phyloP scores from a whole-genome alignment of 768 basidiomycete species.

The Serendipita indica region DNA sequence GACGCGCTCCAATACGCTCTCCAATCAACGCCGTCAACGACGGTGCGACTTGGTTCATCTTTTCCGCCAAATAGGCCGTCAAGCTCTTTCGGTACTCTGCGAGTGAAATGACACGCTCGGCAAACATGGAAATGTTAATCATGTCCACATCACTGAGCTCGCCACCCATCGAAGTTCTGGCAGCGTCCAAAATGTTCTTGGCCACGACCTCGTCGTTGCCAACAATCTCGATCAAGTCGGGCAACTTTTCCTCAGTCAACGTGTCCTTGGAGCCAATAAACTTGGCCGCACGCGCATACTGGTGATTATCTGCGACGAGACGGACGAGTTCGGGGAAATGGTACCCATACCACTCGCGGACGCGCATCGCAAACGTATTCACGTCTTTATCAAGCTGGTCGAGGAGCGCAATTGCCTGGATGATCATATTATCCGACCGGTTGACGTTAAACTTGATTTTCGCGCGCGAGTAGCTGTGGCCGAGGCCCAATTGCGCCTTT shows the following conservation, averaged over 20 bases:
- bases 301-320: conserved; percentile 86
- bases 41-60: conserved; percentile 96
- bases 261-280: conserved; percentile 84
- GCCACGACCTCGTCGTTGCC: conserved; percentile 76
- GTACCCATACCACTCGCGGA: conserved; percentile 98
- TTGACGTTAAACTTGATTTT: conserved; percentile 98
- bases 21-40: conserved; percentile 82
- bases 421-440: conserved; percentile 97
- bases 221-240: conserved; percentile 61
- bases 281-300: conserved; percentile 73
- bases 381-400: conserved; percentile 99
- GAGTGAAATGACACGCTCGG: conserved; percentile 76
- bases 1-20: conserved; percentile 78
- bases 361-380: conserved; percentile 96
- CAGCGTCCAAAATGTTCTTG: conserved; percentile 88
- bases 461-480: conserved; percentile 92
- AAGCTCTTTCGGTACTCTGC: conserved; percentile 89
- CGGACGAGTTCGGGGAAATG: conserved; percentile 95
- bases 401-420: conserved; percentile 93
- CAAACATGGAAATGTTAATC: conserved; percentile 89
- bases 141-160: conserved; percentile 84
- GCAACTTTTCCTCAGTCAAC: conserved; percentile 62
- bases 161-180: conserved; percentile 88
- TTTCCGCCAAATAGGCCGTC: conserved; percentile 75
- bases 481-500: conserved; percentile 90